A percentile compares a stretch with the other conserved stretches of the same genome.
phyloP scores from a whole-genome alignment of 2,329 filamentous ascomycete species.

The Neocatenulostroma microsporum region DNA sequence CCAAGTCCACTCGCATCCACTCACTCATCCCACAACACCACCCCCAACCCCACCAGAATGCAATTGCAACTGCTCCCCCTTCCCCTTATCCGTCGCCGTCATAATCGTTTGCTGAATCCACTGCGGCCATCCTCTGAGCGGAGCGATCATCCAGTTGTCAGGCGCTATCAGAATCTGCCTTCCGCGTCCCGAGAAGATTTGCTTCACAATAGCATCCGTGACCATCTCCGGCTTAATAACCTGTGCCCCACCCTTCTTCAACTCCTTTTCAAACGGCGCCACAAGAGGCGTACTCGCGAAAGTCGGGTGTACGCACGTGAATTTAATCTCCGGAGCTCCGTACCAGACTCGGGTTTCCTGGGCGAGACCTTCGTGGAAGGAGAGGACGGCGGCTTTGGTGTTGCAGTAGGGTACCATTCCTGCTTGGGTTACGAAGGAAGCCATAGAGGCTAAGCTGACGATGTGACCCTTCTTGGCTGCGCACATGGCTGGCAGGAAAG shows the following conservation, averaged over 20 bases:
- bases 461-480: conserved; percentile 47
- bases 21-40: too few species aligned
- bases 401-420: conserved; percentile 42
- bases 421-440: conserved; percentile 36
- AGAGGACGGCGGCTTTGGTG: conserved; percentile 45
- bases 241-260: conserved; percentile 25
- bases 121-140: conserved; percentile 13
- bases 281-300: conserved; percentile 36
- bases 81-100: neutral
- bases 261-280: conserved; percentile 22
- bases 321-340: conserved; percentile 36
- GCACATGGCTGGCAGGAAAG: conserved; percentile 48
- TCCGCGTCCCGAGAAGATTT: conserved; percentile 35
- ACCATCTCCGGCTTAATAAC: conserved; percentile 36
- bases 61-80: neutral
- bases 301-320: conserved; percentile 35
- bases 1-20: too few species aligned
- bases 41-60: too few species aligned
- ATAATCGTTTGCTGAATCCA: conserved; percentile 9
- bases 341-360: conserved; percentile 36
- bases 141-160: conserved; percentile 9
- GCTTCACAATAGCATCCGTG: conserved; percentile 36
- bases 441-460: conserved; percentile 48
- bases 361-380: conserved; percentile 45
- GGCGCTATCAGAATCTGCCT: conserved; percentile 35